Evolutionary conservation across 1,284 basidiomycete genomes (phyloP), one percentile per base, ranked within the genome.

Genomic region (Pholiota adiposa): DNA sequence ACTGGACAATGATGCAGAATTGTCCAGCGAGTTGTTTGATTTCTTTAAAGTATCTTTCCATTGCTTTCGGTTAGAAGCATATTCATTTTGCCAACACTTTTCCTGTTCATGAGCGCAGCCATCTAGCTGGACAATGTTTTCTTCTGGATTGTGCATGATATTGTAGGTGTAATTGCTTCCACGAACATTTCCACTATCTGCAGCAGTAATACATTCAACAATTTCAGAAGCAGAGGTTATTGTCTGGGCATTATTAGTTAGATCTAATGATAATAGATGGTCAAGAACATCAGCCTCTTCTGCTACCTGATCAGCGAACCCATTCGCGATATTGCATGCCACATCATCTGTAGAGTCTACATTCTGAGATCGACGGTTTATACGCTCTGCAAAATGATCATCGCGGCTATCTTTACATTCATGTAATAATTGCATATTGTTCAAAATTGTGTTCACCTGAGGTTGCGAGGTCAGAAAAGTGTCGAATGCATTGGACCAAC

Each of bases 391-490:
- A 58, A 70, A 74, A 63, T 73, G 66, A 41, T 73, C 69, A 60
- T 74, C 69, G 1, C 68, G 38, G 48, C 67, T 69, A 43, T 78
- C 75, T 18, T 65, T 59, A 55, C 75, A 76, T 41, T 78, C 74
- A 64, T 76, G 73, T 3, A 73, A 23, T 0, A 75, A 11, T 48
- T 77, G 73, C 70, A 76, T 71, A 41, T 77, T 77, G 9, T 73
- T 43, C 54, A 78, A 70, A 1, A 67, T 64, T 3, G 46, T 44
- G n/a, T 29, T 49, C 29, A 23, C 8, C n/a, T 36, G 19, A 18
- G 16, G 21, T 21, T n/a, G n/a, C n/a, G n/a, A n/a, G n/a, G n/a
- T n/a, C n/a, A n/a, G n/a, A 14, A 48, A 48, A 3, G 16, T 6
- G 9, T 36, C 9, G 36, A 71, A 71, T 5, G 66, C 70, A 4